These are phyloP conservation scores for Coemansia sp. DNA, from an alignment of 192 early-diverging fungal genomes.

Conservation along the genomic window DNA sequence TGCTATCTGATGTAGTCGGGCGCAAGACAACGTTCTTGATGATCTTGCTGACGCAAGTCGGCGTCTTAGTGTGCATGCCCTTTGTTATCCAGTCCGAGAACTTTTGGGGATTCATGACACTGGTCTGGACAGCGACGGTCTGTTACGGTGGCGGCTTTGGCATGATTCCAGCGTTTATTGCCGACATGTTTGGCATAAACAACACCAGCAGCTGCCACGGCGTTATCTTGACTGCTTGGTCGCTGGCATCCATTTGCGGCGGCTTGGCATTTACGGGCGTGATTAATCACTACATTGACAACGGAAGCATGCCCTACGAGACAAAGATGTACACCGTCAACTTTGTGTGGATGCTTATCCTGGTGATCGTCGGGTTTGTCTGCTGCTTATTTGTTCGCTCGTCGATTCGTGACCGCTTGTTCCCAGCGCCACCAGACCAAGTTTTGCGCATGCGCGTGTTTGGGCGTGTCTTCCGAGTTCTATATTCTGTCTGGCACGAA, in stretches of 20 bases:
- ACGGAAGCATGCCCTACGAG: slow-evolving; percentile 54
- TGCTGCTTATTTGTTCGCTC: slow-evolving; percentile 63
- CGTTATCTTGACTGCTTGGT: slow-evolving; percentile 75
- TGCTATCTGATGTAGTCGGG: slow-evolving; percentile 58
- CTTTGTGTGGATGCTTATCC: slow-evolving; percentile 70
- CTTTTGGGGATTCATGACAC: slow-evolving; percentile 61
- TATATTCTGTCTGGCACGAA: slow-evolving; percentile 19
- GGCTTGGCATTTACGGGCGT: slow-evolving; percentile 69
- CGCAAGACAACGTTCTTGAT: slow-evolving; percentile 69
- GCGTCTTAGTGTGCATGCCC: slow-evolving; percentile 61
- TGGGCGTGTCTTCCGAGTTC: slow-evolving; percentile 61
- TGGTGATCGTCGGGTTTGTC: slow-evolving; percentile 59
- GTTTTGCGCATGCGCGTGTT: slow-evolving; percentile 62
- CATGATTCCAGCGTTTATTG: slow-evolving; percentile 72
- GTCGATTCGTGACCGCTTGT: slow-evolving; percentile 67
- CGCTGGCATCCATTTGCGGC: slow-evolving; percentile 67
- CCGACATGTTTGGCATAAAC: slow-evolving; percentile 75
- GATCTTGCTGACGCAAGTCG: slow-evolving; percentile 59
- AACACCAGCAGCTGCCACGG: slow-evolving; percentile 79
- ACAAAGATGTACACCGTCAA: slow-evolving; percentile 59
- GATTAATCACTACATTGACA: slow-evolving; percentile 55
- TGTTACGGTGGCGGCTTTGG: slow-evolving; percentile 80
- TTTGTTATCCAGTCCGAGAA: slow-evolving; percentile 55
- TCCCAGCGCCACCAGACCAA: slow-evolving; percentile 64
- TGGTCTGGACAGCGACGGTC: slow-evolving; percentile 63